Base-by-base conservation (phyloP, 371 early-diverging fungal genomes). In the Synchytrium microbalum region DNA sequence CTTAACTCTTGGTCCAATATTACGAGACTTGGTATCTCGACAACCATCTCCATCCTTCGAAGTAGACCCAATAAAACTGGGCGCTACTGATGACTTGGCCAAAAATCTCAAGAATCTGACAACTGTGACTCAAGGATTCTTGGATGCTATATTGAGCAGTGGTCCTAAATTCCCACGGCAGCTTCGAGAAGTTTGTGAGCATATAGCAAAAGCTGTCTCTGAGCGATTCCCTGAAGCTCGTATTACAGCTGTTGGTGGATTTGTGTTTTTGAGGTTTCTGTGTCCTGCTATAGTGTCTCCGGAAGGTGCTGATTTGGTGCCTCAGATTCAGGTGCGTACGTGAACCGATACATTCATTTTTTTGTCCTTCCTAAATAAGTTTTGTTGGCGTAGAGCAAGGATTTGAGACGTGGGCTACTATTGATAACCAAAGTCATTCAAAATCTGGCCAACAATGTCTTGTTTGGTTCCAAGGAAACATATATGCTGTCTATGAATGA, bases 261-360 rank as follows among this genome's bases (percentile, higher is more conserved):
- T 95, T 66, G 83, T 97, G 63, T 97, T 96, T 70, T 74, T 97
- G 65, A 88, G 98, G 2, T 93, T 96, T 84, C 83, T 96, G 64
- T 93, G 94, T 65, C 98, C 96, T 0, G 93, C 92, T 1, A 93
- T 97, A 67, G 93, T 93, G 2, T 85, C 93, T 0, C 96, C 98
- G 2, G 85, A 86, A 58, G 61, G 69, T 13, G 69, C 59, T 70
- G 75, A 68, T n/a, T 38, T 78, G 19, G 67, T 75, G 16, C 10
- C 54, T 29, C 56, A 5, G 5, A 58, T 26, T 27, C 59, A 58
- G 57, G 57, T 56, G 16, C 19, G 29, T 19, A 56, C 5, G n/a
- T 27, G 57, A 19, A 56, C 10, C 19, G 10, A 56, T 5, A 56
- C 19, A 38, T 38, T 38, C 46, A 75, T 75, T 46, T 72, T 69